Evolutionary conservation across 2,329 filamentous ascomycete species (phyloP), one percentile per base, ranked within the genome.

Genomic region (Aspergillus sp.): DNA sequence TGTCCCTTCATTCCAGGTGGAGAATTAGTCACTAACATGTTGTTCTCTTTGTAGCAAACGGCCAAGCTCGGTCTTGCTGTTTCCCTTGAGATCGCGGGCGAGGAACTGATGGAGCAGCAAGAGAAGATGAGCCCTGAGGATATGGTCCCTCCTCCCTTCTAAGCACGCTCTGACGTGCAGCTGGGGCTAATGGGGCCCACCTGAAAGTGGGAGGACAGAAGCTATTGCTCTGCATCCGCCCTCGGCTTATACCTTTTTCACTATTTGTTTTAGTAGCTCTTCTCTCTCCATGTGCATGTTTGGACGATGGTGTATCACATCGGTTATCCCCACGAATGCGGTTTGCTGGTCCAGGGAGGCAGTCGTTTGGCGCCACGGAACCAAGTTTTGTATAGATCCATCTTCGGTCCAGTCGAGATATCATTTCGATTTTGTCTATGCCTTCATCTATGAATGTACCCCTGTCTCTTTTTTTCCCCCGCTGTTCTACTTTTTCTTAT

Each of bases 41-140:
- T 47, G 57, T 59, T 36, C 54, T 65, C n/a, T 54, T 19, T 25
- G 10, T 70, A 99, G 95, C 92, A 95, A 88, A 86, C 90, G 81
- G 91, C 94, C 69, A 98, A 98, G 84, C 86, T 98, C 70, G 95
- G 95, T 69, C 85, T 99, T 66, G 92, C 92, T 63, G 91, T 99
- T 70, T 96, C 93, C 51, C 91, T 96, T 68, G 92, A 96, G 82
- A 87, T 90, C 55, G 88, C 88, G 54, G 86, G 88, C 58, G 92
- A 96, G 77, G 92, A 96, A 76, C 82, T 96, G 68, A 90, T 95
- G 83, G 89, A 93, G 77, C 90, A 92, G 80, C 90, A 92, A 77
- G 89, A 92, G 76, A 77, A 72, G 66, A 73, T 75, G 50, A 77
- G 78, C 50, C 67, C 77, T 56, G 71, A 76, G 61, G 75, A 76